phyloP scores from a whole-genome alignment of 1,284 basidiomycete species.

The Rhodotorula glutinis region DNA sequence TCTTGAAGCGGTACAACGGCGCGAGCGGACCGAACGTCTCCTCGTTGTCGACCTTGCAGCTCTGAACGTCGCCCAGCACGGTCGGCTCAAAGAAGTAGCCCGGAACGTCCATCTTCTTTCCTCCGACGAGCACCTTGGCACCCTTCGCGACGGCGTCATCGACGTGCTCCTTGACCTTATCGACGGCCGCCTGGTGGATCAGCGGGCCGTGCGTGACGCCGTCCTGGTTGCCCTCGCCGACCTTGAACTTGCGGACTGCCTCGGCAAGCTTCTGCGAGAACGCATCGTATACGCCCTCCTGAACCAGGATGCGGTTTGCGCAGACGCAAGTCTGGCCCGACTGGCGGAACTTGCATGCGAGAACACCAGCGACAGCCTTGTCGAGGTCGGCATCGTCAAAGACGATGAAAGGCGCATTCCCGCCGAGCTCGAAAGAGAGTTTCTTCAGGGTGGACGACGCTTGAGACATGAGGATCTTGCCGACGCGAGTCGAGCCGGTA shows the following conservation, averaged over 20 bases:
- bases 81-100: constrained; percentile 40
- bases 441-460: constrained; percentile 87
- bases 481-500: constrained; percentile 79
- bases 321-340: constrained; percentile 69
- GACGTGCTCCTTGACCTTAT: constrained; percentile 84
- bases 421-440: constrained; percentile 53
- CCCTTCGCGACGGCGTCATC: constrained; percentile 78
- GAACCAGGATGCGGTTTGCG: constrained; percentile 42
- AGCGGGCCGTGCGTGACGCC: constrained; percentile 81
- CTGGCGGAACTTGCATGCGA: constrained; percentile 70
- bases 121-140: constrained; percentile 83
- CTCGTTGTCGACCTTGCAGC: constrained; percentile 40
- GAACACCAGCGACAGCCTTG: constrained; percentile 68
- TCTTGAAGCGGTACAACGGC: constrained; percentile 61
- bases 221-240: constrained; percentile 78
- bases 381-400: constrained; percentile 96
- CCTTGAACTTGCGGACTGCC: constrained; percentile 81
- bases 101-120: constrained; percentile 52
- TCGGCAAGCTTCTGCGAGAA: constrained; percentile 78
- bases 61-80: constrained; percentile 39
- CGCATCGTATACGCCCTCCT: constrained; percentile 70
- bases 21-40: constrained; percentile 45
- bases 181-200: constrained; percentile 78
- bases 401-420: constrained; percentile 91
- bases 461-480: constrained; percentile 81